A percentile compares a stretch with the other conserved stretches of the same genome.
These are phyloP conservation scores for Seminavis robusta DNA, from an alignment of 108 stramenopile genomes.

Conservation along the genomic window DNA sequence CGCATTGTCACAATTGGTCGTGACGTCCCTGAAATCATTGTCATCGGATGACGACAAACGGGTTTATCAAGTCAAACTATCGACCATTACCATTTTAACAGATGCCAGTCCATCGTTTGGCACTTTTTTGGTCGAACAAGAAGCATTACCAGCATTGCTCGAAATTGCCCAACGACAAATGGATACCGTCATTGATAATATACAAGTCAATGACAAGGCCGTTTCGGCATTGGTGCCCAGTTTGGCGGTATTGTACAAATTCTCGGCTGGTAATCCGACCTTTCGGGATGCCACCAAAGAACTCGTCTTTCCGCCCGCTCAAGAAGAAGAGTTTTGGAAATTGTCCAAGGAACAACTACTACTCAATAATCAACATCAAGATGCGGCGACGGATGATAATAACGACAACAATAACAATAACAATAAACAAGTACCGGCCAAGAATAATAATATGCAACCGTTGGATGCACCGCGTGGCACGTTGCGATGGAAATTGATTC, in stretches of 20 bases:
- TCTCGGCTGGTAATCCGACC: conserved; percentile 27
- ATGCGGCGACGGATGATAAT: background rate
- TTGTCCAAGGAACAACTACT: background rate
- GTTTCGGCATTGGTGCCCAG: conserved; percentile 56
- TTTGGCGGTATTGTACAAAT: conserved; percentile 53
- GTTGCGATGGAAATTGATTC: conserved; percentile 61
- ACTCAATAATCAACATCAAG: no score
- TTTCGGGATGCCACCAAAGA: conserved; percentile 34
- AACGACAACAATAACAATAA: background rate
- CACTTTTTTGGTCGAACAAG: conserved; percentile 24
- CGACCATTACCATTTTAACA: conserved; percentile 56
- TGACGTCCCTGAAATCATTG: conserved; percentile 19
- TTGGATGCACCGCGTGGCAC: conserved; percentile 78
- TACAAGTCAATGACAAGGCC: conserved; percentile 47
- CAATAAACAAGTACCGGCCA: conserved; percentile 1
- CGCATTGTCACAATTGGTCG: conserved; percentile 3
- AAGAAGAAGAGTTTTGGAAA: conserved; percentile 21
- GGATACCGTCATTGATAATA: conserved; percentile 40
- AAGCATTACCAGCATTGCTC: conserved; percentile 30
- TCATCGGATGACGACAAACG: conserved; percentile 18
- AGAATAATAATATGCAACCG: conserved; percentile 66
- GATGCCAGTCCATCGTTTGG: conserved; percentile 45
- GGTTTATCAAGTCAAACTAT: conserved; percentile 47
- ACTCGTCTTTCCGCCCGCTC: conserved; percentile 61
- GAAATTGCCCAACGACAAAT: conserved; percentile 50